Conservation (phyloP, 1,139 yeast genomes). For the Kodamaea ohmeri region DNA sequence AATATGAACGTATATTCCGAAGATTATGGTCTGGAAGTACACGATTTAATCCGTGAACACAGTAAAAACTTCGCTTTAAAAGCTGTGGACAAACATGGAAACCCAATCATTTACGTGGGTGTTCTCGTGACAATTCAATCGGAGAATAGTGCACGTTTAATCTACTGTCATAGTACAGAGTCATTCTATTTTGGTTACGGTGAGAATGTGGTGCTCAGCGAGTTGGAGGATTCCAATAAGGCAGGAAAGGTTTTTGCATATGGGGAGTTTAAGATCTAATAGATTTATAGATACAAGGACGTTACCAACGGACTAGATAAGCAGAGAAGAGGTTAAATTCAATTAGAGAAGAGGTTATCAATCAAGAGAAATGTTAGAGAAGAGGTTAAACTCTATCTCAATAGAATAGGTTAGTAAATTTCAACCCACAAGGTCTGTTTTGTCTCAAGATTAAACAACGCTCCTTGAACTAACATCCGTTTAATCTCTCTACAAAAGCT, state of each 20-base stretch:
- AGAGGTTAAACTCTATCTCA: too few relatives aligned
- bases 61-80: constrained; percentile 8
- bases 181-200: constrained; percentile 42
- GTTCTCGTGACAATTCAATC: constrained; percentile 26
- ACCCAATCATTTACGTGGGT: constrained; percentile 31
- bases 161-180: constrained; percentile 45
- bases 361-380: too few relatives aligned
- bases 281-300: background rate
- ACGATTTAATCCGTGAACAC: constrained; percentile 11
- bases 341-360: too few relatives aligned
- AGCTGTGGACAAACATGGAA: constrained; percentile 13
- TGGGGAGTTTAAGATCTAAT: constrained; percentile 36
- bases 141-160: constrained; percentile 18
- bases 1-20: constrained; percentile 11
- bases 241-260: constrained; percentile 28
- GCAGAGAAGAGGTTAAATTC: too few relatives aligned
- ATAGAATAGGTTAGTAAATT: too few relatives aligned
- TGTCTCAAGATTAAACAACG: too few relatives aligned
- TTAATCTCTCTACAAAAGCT: too few relatives aligned
- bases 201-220: constrained; percentile 31
- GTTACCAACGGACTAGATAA: too few relatives aligned
- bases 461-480: too few relatives aligned
- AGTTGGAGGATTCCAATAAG: constrained; percentile 16
- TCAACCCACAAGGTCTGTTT: too few relatives aligned
- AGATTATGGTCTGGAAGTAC: constrained; percentile 15